Conservation (phyloP, 805 yeast species). For the Wickerhamomyces queroliae region DNA sequence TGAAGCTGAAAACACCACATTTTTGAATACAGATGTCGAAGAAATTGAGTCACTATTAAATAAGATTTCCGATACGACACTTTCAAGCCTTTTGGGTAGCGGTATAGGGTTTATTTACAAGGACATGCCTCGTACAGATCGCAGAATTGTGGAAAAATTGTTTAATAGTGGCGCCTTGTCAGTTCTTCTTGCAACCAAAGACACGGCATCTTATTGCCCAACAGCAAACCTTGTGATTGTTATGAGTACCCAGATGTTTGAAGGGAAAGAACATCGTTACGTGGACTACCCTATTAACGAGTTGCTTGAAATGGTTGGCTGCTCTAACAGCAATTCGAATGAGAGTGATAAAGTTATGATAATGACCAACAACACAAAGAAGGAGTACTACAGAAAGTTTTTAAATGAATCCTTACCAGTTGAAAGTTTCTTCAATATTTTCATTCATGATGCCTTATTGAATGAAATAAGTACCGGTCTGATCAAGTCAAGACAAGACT, state of each 20-base stretch:
- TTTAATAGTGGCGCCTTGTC: constrained; percentile 44
- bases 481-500: constrained; percentile 68
- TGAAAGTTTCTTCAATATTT: constrained; percentile 64
- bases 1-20: constrained; percentile 28
- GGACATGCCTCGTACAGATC: constrained; percentile 53
- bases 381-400: constrained; percentile 65
- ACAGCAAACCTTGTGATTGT: constrained; percentile 51
- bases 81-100: constrained; percentile 36
- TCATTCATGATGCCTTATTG: constrained; percentile 61
- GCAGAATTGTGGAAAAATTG: constrained; percentile 45
- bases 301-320: constrained; percentile 59
- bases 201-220: constrained; percentile 45
- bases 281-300: constrained; percentile 64
- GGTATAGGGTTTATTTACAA: constrained; percentile 66
- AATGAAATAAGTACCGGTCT: constrained; percentile 67
- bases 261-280: constrained; percentile 67
- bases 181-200: constrained; percentile 57
- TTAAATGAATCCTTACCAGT: constrained; percentile 72
- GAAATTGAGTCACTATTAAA: constrained; percentile 35
- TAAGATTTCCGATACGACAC: constrained; percentile 39
- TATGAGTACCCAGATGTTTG: constrained; percentile 65
- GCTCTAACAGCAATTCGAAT: constrained; percentile 25
- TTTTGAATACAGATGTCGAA: constrained; percentile 33
- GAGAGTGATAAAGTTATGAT: constrained; percentile 42
- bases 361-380: constrained; percentile 48